Conservation (phyloP, 2,329 filamentous ascomycete species). For the Domatiomyces globalis region DNA sequence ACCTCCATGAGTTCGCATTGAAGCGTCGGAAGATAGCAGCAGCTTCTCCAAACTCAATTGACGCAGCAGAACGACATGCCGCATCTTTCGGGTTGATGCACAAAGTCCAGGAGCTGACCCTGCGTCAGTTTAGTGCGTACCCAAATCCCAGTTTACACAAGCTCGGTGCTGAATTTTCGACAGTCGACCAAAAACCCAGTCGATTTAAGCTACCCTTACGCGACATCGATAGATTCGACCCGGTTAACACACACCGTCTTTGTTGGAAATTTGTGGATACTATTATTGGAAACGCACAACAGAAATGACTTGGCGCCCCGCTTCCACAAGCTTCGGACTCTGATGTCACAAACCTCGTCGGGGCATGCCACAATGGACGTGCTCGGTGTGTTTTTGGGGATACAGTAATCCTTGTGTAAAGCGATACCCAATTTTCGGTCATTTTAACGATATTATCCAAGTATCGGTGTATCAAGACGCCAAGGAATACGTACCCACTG, state of each 20-base stretch:
- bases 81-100: constrained; percentile 1
- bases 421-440: too few species aligned
- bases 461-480: too few species aligned
- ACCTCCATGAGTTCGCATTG: constrained; percentile 13
- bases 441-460: too few species aligned
- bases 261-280: constrained; percentile 8
- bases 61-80: background rate
- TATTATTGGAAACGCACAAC: background rate
- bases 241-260: constrained; percentile 7
- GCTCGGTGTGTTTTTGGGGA: too few species aligned
- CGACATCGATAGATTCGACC: constrained; percentile 4
- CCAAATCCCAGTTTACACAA: background rate
- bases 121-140: background rate
- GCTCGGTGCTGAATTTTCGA: background rate
- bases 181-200: background rate
- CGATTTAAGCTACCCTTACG: constrained; percentile 2
- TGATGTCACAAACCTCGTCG: too few species aligned
- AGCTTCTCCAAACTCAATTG: background rate
- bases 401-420: too few species aligned
- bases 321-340: background rate
- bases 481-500: too few species aligned
- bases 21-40: constrained; percentile 3
- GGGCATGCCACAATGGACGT: too few species aligned
- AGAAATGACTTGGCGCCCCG: background rate
- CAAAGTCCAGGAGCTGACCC: background rate